Base-by-base conservation (phyloP, 73 alveolate species). In the Paramecium tetraurelia region DNA sequence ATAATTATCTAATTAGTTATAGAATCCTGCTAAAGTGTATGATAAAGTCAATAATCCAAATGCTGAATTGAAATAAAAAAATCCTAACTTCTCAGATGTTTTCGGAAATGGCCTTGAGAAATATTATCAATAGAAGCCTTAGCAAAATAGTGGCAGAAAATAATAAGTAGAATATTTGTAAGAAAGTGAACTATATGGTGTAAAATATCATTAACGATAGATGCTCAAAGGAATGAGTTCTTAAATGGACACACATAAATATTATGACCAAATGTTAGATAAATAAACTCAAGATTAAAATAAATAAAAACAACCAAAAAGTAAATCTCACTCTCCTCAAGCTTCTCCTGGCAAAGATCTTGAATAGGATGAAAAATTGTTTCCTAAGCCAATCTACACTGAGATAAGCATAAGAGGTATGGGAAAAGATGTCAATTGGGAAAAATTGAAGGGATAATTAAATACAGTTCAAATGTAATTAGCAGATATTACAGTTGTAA, bases 211-310 rank as follows among this genome's bases (percentile, higher is more conserved):
- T 46, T 48, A 80, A 80, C 44, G 90, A 44, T 35, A 80, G 46
- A n/a, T 41, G 72, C 33, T 80, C 8, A 80, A 46, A 80, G 90
- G 90, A 2, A 80, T 80, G 90, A 80, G 90, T 46, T 80, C 90
- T 12, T 44, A 44, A 80, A 44, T 80, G 70, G 90, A 80, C 12
- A 80, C 90, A 21, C 90, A 80, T 80, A 18, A 80, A 7, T 80
- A 80, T 35, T 80, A 80, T 20, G 44, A 43, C 21, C 18, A 80
- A 46, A 12, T 48, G 38, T 80, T 80, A 80, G 90, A 80, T 22
- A 44, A 80, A 22, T n/a, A 80, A 80, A 9, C 20, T 3, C 24
- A 40, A 43, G 90, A 41, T 80, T 22, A 44, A 44, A 80, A 24
- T 44, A 48, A 80, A 43, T 41, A 41, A 44, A 80, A 48, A 18